Percentiles rank a stretch among this genome's conserved stretches.
Evolutionary conservation across 2,329 filamentous ascomycete species (phyloP).

Genomic region (Diaporthe velutina): DNA sequence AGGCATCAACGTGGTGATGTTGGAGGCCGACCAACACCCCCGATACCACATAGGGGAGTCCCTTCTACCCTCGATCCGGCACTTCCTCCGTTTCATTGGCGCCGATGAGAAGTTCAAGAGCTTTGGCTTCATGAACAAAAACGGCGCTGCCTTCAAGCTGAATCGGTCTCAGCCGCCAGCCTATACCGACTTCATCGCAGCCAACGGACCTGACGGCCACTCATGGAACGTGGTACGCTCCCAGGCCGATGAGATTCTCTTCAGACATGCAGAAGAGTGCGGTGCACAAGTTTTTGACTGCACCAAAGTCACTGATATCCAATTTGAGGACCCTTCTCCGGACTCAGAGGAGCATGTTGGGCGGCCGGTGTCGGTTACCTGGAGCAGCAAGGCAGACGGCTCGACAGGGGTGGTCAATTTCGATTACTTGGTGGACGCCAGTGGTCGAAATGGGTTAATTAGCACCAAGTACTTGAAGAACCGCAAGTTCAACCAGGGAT

Average conservation of each 20-base stretch:
- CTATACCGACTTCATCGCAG: constrained; percentile 57
- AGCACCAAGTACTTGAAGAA: constrained; percentile 64
- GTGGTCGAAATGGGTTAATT: constrained; percentile 59
- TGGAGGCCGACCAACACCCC: constrained; percentile 55
- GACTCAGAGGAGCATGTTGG: constrained; percentile 37
- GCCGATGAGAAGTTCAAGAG: constrained; percentile 53
- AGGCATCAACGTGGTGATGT: constrained; percentile 56
- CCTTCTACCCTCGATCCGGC: constrained; percentile 53
- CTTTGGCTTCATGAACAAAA: constrained; percentile 57
- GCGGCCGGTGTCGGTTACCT: constrained; percentile 53
- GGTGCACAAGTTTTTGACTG: constrained; percentile 57
- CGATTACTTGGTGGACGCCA: constrained; percentile 64
- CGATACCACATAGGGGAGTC: constrained; percentile 56
- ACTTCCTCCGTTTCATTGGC: constrained; percentile 60
- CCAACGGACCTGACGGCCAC: constrained; percentile 52
- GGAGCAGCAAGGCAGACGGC: constrained; percentile 50
- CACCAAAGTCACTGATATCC: constrained; percentile 50
- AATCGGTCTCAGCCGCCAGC: constrained; percentile 45
- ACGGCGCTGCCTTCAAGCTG: constrained; percentile 55
- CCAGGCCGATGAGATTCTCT: constrained; percentile 59
- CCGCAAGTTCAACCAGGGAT: constrained; percentile 57
- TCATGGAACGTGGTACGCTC: constrained; percentile 62
- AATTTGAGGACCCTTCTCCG: constrained; percentile 46
- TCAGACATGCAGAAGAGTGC: constrained; percentile 54
- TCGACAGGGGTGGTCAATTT: constrained; percentile 55